phyloP scores from a whole-genome alignment of 2,329 filamentous ascomycete species.

The Rasamsonia emersonii region DNA sequence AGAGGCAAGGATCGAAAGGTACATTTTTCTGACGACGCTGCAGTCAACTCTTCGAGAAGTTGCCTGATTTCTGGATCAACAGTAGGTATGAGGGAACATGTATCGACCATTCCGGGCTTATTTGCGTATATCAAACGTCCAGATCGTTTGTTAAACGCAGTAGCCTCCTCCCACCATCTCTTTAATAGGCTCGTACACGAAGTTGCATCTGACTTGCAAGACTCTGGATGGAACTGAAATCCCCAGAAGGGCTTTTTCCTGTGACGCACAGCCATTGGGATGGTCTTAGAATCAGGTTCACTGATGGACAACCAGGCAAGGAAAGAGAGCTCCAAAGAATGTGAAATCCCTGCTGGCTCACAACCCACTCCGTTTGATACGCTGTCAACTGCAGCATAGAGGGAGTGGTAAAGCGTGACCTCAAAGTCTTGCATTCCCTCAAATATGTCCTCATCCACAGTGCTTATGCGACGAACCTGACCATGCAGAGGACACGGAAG shows the following conservation, averaged over 20 bases:
- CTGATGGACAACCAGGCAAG: slow-evolving; percentile 52
- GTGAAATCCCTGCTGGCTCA: background rate
- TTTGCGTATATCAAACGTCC: slow-evolving; percentile 15
- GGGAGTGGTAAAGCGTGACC: slow-evolving; percentile 69
- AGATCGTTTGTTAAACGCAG: slow-evolving; percentile 48
- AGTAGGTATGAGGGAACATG: slow-evolving; percentile 10
- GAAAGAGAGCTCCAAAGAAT: slow-evolving; percentile 35
- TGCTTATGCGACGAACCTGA: slow-evolving; percentile 61
- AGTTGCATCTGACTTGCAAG: slow-evolving; percentile 61
- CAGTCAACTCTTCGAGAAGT: slow-evolving; percentile 27
- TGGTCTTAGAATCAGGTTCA: slow-evolving; percentile 25
- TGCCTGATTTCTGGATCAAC: slow-evolving; percentile 39
- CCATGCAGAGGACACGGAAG: slow-evolving; percentile 72
- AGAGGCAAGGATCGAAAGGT: slow-evolving; percentile 17
- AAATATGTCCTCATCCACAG: slow-evolving; percentile 58
- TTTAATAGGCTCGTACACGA: slow-evolving; percentile 54
- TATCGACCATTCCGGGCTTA: slow-evolving; percentile 14
- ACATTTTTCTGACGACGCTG: slow-evolving; percentile 19
- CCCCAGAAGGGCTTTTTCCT: slow-evolving; percentile 67
- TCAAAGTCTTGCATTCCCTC: slow-evolving; percentile 49
- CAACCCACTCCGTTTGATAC: slow-evolving; percentile 10
- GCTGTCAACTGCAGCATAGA: slow-evolving; percentile 40
- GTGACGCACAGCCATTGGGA: slow-evolving; percentile 73
- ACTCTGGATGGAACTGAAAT: slow-evolving; percentile 86
- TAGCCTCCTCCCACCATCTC: slow-evolving; percentile 66